A percentile compares a stretch with the other conserved stretches of the same genome.
Evolutionary conservation across 2,329 filamentous ascomycete genomes (phyloP).

Genomic region (Coleophoma cylindrospora): DNA sequence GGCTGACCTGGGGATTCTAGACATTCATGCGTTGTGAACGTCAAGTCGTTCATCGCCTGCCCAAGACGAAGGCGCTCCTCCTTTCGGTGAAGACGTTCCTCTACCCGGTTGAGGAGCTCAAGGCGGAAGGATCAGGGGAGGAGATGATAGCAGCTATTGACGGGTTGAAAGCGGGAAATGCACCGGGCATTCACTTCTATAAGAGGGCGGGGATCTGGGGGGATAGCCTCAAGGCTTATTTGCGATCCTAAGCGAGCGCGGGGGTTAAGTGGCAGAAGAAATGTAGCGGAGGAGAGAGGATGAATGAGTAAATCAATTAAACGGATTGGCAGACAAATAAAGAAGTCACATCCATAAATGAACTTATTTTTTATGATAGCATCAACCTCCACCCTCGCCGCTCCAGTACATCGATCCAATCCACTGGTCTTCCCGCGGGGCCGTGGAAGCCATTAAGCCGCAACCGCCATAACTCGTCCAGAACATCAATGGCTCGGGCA

Average conservation of each 20-base stretch:
- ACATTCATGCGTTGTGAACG: conserved; percentile 50
- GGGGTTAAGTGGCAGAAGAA: no score
- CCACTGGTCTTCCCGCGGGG: neutral
- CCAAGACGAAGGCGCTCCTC: conserved; percentile 45
- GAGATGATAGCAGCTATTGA: conserved; percentile 53
- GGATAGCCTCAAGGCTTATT: conserved; percentile 19
- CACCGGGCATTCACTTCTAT: conserved; percentile 52
- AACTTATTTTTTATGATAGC: neutral
- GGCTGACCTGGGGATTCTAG: conserved; percentile 11
- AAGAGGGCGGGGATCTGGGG: conserved; percentile 37
- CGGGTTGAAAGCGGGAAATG: conserved; percentile 49
- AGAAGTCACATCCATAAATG: no score
- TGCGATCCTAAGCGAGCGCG: conserved; percentile 7
- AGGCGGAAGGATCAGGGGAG: conserved; percentile 48
- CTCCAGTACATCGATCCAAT: conserved; percentile 3
- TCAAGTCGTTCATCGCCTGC: conserved; percentile 57
- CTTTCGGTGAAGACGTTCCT: conserved; percentile 60
- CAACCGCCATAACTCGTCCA: conserved; percentile 8
- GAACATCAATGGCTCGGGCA: conserved; percentile 1
- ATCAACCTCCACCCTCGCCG: conserved; percentile 1
- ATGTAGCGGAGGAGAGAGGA: neutral
- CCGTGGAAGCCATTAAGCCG: neutral
- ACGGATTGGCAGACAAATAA: neutral
- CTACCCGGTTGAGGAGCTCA: conserved; percentile 49
- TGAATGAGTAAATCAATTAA: neutral